Percentiles rank a stretch among this genome's conserved stretches.
Conservation (phyloP, 2,329 filamentous ascomycete species). For the Botrytis medusae region DNA sequence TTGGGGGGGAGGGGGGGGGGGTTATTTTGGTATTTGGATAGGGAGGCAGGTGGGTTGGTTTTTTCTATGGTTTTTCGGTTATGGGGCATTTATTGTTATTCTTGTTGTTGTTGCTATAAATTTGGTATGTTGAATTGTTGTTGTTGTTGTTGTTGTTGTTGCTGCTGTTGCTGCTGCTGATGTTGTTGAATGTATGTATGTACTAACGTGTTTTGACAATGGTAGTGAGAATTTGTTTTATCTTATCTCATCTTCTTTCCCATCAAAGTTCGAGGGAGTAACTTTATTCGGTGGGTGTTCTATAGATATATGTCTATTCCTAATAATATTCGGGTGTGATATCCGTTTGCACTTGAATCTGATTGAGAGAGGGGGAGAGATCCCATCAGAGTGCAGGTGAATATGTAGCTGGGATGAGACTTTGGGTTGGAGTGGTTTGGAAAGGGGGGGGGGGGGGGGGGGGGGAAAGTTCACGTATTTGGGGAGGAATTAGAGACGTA, state of each 20-base stretch:
- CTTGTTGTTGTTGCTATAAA: too few species aligned
- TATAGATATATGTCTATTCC: background rate
- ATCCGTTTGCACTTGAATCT: background rate
- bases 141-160: too few species aligned
- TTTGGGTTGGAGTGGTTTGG: background rate
- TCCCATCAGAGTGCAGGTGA: accelerated
- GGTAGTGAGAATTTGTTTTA: background rate
- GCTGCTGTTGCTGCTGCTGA: too few species aligned
- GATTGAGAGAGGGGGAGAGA: background rate
- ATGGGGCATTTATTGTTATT: too few species aligned
- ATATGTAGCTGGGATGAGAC: background rate
- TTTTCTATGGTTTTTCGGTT: too few species aligned
- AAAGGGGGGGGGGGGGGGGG: background rate
- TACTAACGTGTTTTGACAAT: background rate
- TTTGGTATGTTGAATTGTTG: too few species aligned
- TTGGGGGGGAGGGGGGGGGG: too few species aligned
- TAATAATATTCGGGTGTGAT: background rate
- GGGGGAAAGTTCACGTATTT: background rate
- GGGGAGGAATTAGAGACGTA: too few species aligned
- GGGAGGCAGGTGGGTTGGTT: too few species aligned
- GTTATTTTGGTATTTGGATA: too few species aligned
- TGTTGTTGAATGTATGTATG: too few species aligned
- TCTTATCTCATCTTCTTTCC: background rate
- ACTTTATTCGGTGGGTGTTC: background rate
- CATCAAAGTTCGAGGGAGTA: background rate